phyloP scores from a whole-genome alignment of 2,329 filamentous ascomycete genomes.

The Alternaria conjuncta region DNA sequence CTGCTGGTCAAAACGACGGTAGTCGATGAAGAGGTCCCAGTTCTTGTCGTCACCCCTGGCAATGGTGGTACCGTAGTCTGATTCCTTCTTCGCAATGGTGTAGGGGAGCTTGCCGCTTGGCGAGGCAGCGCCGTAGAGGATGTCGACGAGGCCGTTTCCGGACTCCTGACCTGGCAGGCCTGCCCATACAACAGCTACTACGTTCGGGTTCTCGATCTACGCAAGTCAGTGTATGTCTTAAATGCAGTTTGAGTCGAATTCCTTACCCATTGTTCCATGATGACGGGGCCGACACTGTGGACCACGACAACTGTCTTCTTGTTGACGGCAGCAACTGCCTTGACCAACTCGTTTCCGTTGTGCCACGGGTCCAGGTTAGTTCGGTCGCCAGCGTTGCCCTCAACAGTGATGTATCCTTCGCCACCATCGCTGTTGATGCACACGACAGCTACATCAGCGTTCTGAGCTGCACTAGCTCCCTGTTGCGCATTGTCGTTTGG shows the following conservation, averaged over 20 bases:
- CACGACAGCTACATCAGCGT: constrained; percentile 51
- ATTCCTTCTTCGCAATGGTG: constrained; percentile 44
- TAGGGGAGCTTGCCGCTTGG: constrained; percentile 65
- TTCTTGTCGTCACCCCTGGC: constrained; percentile 27
- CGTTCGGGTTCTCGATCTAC: constrained; percentile 42
- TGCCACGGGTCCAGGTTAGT: constrained; percentile 57
- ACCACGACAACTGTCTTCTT: constrained; percentile 50
- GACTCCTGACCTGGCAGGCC: constrained; percentile 50
- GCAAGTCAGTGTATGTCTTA: background rate
- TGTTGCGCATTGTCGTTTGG: constrained; percentile 48
- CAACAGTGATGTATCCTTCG: constrained; percentile 58
- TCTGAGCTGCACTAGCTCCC: constrained; percentile 47
- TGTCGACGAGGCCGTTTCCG: constrained; percentile 55
- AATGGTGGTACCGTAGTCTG: constrained; percentile 42
- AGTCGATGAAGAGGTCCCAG: constrained; percentile 56
- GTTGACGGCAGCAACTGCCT: constrained; percentile 45
- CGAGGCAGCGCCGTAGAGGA: constrained; percentile 53
- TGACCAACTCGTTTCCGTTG: constrained; percentile 52
- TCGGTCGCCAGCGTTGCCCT: constrained; percentile 55
- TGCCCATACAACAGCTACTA: constrained; percentile 50
- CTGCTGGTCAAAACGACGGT: constrained; percentile 52
- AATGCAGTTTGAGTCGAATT: background rate
- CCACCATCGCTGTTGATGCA: constrained; percentile 58
- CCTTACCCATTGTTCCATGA: constrained; percentile 40
- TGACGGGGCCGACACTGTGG: constrained; percentile 47